Base-by-base conservation (phyloP, 2,329 filamentous ascomycete species). In the Sporothrix pallida region DNA sequence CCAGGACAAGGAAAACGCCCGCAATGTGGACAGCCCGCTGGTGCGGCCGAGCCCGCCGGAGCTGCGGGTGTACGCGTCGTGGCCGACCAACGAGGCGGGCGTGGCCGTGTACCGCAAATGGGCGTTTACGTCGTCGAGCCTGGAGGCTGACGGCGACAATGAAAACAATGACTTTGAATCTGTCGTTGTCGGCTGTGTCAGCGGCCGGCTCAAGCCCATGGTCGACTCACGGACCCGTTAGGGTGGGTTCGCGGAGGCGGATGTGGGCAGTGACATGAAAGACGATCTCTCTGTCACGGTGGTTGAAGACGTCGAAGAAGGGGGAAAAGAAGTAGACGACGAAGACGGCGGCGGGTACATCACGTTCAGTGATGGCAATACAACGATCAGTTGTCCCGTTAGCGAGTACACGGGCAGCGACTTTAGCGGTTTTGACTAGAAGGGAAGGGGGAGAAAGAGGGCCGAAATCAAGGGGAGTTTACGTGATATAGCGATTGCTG, bases 1-100 rank as follows among this genome's bases (percentile, higher is more conserved):
- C 42, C 71, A 52, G 4, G 56, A 65, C 71, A 82, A 83, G 60
- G 84, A 84, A 74, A 81, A 86, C 46, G 82, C 87, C 60, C 79
- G 83, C 7, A 82, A 84, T 74, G 81, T 85, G 23, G 76, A 77
- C 73, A 77, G 76, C n/a, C 76, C 76, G 1, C 73, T 77, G 13
- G 52, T 60, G 10, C 15, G n/a, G 12, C 75, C 69, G 8, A 23
- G 52, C 1, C 52, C 72, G 9, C 74, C 74, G 0, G 76, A 76
- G 37, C 73, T 77, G 72, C 75, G 74, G 9, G 23, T 77, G 10
- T 75, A 74, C 15, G 76, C 73, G 5, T 76, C 76, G 17, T 76
- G 76, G 75, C 73, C 76, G 0, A 20, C 46, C 3, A 54, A 12
- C 9, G 50, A 48, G 10, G n/a, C 37, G 15, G 72, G 73, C 9